Percentiles rank a stretch among this genome's conserved stretches.
Evolutionary conservation across 2,329 filamentous ascomycete species (phyloP).

Genomic region (Hypoxylon sp.): DNA sequence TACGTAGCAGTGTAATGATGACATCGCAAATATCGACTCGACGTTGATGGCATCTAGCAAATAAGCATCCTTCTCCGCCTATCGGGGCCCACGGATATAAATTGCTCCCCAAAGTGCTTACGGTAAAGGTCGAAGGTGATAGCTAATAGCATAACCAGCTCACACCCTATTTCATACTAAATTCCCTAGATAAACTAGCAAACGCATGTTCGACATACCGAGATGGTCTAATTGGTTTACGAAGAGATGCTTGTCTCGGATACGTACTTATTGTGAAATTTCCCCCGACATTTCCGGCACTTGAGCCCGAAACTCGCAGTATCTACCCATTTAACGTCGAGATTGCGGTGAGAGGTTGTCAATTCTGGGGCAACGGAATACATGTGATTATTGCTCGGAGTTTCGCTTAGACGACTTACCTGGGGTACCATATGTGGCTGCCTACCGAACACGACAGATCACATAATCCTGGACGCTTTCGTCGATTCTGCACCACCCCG

Average conservation of each 20-base stretch:
- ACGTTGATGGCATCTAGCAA: constrained; percentile 23
- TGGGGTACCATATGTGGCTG: neutral
- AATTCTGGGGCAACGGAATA: constrained; percentile 1
- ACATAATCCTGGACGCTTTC: constrained; percentile 19
- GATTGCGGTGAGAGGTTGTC: neutral
- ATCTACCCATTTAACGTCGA: constrained; percentile 3
- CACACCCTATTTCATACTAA: neutral
- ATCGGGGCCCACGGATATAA: constrained; percentile 9
- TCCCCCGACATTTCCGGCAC: constrained; percentile 33
- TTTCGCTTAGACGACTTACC: neutral
- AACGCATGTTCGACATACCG: constrained; percentile 25
- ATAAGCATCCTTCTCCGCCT: constrained; percentile 24
- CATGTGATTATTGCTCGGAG: constrained; percentile 14
- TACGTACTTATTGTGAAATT: constrained; percentile 13
- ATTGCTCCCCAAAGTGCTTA: constrained; percentile 14
- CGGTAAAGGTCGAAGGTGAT: constrained; percentile 16
- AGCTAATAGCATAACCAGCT: constrained; percentile 6
- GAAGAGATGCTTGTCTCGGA: constrained; percentile 31
- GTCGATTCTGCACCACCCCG: constrained; percentile 5
- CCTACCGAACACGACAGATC: constrained; percentile 2
- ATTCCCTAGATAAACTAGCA: neutral
- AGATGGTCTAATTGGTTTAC: constrained; percentile 23
- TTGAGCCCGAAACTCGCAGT: constrained; percentile 9
- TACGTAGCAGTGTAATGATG: constrained; percentile 39
- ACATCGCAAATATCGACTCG: constrained; percentile 36